These are phyloP conservation scores for Puccinia polysora DNA, from an alignment of 1,284 basidiomycete species.

Conservation along the genomic window DNA sequence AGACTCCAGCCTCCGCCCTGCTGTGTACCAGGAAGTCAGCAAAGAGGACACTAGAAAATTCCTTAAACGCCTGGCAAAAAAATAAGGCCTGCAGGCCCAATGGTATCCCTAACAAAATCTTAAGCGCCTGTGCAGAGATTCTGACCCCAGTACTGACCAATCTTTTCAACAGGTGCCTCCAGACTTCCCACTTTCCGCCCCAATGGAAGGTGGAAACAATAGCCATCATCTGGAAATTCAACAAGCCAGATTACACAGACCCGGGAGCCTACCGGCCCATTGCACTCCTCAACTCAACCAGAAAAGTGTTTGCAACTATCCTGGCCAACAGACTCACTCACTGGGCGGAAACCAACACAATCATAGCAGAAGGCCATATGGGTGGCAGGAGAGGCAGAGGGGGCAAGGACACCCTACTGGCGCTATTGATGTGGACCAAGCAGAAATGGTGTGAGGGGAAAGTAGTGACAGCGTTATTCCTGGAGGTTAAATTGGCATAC, in stretches of 20 bases:
- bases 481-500: constrained; percentile 20
- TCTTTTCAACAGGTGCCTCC: background rate
- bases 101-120: constrained; percentile 5
- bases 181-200: background rate
- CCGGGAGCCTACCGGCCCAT: background rate
- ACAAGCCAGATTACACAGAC: background rate
- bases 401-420: background rate
- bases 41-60: background rate
- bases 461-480: background rate
- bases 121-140: background rate
- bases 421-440: background rate
- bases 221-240: background rate
- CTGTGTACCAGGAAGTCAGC: background rate
- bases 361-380: background rate
- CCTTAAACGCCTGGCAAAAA: background rate
- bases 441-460: constrained; percentile 4
- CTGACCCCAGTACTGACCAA: background rate
- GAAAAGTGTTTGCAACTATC: background rate
- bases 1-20: background rate
- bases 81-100: background rate
- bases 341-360: background rate
- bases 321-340: background rate
- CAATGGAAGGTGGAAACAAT: background rate
- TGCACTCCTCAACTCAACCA: constrained; percentile 1
- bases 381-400: background rate